Conservation (phyloP, 2,329 filamentous ascomycete genomes). For the Aspergillus sp. region DNA sequence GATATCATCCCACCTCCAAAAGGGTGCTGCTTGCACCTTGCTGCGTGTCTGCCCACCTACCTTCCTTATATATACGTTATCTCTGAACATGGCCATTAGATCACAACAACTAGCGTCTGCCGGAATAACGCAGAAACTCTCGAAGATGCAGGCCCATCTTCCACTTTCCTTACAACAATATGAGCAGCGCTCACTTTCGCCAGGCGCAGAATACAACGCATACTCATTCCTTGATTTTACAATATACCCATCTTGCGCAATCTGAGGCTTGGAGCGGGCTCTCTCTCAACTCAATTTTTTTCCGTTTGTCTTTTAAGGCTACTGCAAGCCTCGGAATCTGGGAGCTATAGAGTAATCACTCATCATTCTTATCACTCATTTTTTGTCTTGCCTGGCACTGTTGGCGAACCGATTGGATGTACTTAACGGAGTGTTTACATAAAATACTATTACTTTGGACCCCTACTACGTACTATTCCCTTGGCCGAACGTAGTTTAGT, state of each 20-base stretch:
- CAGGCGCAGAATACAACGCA: conserved; percentile 6
- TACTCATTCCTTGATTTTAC: not conserved
- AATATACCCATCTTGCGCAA: not conserved
- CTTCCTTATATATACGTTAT: not conserved
- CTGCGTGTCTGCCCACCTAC: not conserved
- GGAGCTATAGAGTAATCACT: too few relatives aligned
- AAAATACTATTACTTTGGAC: too few relatives aligned
- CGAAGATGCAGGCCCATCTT: conserved; percentile 14
- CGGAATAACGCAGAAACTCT: conserved; percentile 1
- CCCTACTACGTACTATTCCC: too few relatives aligned
- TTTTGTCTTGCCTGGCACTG: too few relatives aligned
- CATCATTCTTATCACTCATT: too few relatives aligned
- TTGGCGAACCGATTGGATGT: too few relatives aligned
- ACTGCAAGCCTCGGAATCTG: not conserved
- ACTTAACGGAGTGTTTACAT: too few relatives aligned
- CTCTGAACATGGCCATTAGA: not conserved
- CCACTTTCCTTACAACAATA: not conserved
- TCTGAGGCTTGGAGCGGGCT: not conserved
- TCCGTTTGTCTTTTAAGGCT: not conserved
- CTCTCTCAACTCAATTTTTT: not conserved
- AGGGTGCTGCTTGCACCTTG: too few relatives aligned
- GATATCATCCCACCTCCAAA: not conserved
- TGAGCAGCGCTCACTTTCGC: not conserved
- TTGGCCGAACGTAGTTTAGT: too few relatives aligned
- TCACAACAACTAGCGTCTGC: not conserved